Conservation (phyloP, 2,329 filamentous ascomycete species). For the Nothopassalora personata region DNA sequence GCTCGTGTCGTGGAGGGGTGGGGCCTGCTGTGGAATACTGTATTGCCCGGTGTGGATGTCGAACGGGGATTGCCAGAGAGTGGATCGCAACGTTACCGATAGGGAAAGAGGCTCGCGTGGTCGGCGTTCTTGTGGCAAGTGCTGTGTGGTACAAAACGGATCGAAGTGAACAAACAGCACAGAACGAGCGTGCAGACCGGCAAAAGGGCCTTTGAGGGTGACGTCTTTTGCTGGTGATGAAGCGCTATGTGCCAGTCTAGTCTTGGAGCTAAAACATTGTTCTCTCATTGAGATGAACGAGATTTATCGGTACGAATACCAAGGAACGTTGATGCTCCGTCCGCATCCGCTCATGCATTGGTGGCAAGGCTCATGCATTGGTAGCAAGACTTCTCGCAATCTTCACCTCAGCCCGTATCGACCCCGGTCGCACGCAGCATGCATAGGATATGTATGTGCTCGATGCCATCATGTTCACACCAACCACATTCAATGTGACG, state of each 20-base stretch:
- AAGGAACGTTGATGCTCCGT: neutral
- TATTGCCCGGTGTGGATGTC: neutral
- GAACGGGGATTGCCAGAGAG: neutral
- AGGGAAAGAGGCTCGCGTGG: neutral
- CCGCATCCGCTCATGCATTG: too few species aligned
- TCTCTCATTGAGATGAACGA: neutral
- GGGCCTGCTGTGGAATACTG: neutral
- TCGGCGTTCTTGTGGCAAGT: neutral
- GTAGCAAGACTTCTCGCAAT: too few species aligned
- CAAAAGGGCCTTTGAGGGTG: neutral
- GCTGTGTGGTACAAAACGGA: neutral
- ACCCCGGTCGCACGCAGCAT: too few species aligned
- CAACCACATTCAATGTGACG: too few species aligned
- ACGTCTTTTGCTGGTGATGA: too few species aligned
- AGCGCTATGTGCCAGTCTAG: too few species aligned
- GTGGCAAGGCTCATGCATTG: too few species aligned
- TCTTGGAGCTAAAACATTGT: neutral
- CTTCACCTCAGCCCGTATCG: too few species aligned
- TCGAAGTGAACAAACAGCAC: neutral
- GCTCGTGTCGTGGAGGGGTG: neutral
- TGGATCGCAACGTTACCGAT: neutral
- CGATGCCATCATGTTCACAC: too few species aligned
- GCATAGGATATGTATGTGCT: too few species aligned
- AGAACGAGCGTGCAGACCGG: neutral
- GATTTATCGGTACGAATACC: neutral